Conservation (phyloP, 495 filamentous ascomycete genomes). For the Penicillium lividum region DNA sequence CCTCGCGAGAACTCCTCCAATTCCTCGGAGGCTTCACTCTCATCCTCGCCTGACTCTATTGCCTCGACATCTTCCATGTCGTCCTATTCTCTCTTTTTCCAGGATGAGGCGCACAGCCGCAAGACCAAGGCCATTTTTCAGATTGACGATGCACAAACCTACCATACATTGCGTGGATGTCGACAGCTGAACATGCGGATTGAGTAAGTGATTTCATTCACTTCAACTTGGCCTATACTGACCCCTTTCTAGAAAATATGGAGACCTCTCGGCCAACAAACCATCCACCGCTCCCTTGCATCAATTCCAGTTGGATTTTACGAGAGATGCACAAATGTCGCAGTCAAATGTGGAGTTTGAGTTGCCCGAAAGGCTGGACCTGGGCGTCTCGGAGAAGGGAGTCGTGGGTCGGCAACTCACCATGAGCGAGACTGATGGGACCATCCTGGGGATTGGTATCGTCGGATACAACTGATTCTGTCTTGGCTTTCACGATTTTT, state of each 20-base stretch:
- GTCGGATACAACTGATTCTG: slow-evolving; percentile 41
- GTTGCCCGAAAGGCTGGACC: slow-evolving; percentile 58
- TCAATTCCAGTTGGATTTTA: slow-evolving; percentile 26
- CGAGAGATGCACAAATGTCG: neutral
- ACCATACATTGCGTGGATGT: slow-evolving; percentile 14
- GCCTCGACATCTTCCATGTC: slow-evolving; percentile 18
- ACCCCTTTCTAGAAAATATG: slow-evolving; percentile 30
- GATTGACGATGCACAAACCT: slow-evolving; percentile 28
- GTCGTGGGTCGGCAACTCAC: slow-evolving; percentile 43
- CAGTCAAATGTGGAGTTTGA: slow-evolving; percentile 44
- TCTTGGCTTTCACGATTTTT: slow-evolving; percentile 3
- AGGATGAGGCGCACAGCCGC: slow-evolving; percentile 17
- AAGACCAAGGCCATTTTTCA: slow-evolving; percentile 35
- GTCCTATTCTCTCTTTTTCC: slow-evolving; percentile 41
- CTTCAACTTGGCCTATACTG: neutral
- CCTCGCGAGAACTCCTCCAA: slow-evolving; percentile 23
- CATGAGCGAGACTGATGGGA: slow-evolving; percentile 27
- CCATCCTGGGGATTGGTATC: slow-evolving; percentile 36
- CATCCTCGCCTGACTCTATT: slow-evolving; percentile 30
- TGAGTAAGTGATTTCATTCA: slow-evolving; percentile 29
- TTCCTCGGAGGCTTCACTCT: slow-evolving; percentile 27
- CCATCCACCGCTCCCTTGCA: slow-evolving; percentile 24
- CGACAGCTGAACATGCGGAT: slow-evolving; percentile 34
- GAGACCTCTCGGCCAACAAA: slow-evolving; percentile 32
- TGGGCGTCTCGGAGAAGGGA: slow-evolving; percentile 49